Percentiles rank a stretch among this genome's conserved stretches.
phyloP scores from a whole-genome alignment of 208 protist genomes.

The Herpetomonas tarakana region DNA sequence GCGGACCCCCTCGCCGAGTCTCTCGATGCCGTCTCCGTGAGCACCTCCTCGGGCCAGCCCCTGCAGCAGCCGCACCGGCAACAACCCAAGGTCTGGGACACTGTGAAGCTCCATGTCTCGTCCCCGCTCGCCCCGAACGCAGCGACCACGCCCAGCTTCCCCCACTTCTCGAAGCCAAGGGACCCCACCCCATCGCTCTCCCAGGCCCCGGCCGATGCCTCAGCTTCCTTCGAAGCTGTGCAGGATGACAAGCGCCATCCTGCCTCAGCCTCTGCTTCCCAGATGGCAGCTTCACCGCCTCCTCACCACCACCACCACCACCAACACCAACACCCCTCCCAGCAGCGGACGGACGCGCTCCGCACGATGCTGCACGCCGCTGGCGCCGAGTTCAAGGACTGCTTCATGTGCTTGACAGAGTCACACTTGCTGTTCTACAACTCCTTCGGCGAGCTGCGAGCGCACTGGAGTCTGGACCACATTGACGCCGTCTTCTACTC shows the following conservation, averaged over 20 bases:
- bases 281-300: no score
- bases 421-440: constrained; percentile 38
- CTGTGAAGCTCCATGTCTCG: constrained; percentile 22
- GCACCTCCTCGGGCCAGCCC: not conserved
- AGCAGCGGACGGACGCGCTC: no score
- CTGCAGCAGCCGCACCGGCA: not conserved
- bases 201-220: no score
- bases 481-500: constrained; percentile 29
- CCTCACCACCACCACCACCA: no score
- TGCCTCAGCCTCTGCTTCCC: no score
- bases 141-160: not conserved
- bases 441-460: constrained; percentile 34
- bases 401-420: constrained; percentile 32
- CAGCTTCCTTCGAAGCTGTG: no score
- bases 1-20: not conserved
- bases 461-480: constrained; percentile 33
- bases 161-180: not conserved
- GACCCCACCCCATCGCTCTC: no score
- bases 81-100: constrained; percentile 13
- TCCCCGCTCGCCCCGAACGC: constrained; percentile 1
- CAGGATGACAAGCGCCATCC: no score
- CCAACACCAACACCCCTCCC: no score
- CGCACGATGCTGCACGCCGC: no score
- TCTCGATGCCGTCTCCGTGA: not conserved
- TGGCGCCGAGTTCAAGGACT: constrained; percentile 20